phyloP scores from a whole-genome alignment of 2,329 filamentous ascomycete genomes.

The Rhinocladiella mackenziei region DNA sequence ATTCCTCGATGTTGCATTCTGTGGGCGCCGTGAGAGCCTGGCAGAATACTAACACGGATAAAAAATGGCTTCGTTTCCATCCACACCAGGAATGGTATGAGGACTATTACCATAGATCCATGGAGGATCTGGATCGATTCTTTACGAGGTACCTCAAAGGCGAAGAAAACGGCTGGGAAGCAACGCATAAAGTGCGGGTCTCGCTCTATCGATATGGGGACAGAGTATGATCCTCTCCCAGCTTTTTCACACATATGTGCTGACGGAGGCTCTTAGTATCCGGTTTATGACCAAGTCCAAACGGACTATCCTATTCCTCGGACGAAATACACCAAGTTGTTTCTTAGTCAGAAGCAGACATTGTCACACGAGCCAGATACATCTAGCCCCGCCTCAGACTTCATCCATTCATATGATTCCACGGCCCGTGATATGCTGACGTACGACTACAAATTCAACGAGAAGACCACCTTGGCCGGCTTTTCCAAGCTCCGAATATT shows the following conservation, averaged over 20 bases:
- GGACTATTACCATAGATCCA: constrained; percentile 37
- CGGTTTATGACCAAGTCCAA: constrained; percentile 31
- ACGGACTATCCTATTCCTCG: constrained; percentile 24
- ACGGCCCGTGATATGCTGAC: constrained; percentile 18
- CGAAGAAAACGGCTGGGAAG: constrained; percentile 45
- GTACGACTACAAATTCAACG: constrained; percentile 42
- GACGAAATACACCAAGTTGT: constrained; percentile 29
- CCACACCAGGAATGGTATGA: constrained; percentile 47
- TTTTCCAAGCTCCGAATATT: constrained; percentile 47
- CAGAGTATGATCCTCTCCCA: not conserved
- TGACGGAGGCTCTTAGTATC: constrained; percentile 5
- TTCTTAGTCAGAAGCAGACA: constrained; percentile 26
- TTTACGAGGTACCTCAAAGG: constrained; percentile 47
- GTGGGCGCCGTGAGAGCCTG: constrained; percentile 40
- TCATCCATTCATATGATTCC: constrained; percentile 13
- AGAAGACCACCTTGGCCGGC: constrained; percentile 40
- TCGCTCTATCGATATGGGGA: constrained; percentile 12
- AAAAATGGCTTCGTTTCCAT: constrained; percentile 45
- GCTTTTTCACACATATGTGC: not conserved
- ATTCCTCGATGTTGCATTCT: constrained; percentile 29
- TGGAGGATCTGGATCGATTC: constrained; percentile 41
- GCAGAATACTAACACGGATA: constrained; percentile 35
- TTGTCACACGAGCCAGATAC: constrained; percentile 19
- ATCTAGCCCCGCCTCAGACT: not conserved
- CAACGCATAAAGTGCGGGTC: constrained; percentile 42